Percentiles rank a stretch among this genome's conserved stretches.
Conservation (phyloP, 441 rosid genomes). For the Theobroma grandiflorum region DNA sequence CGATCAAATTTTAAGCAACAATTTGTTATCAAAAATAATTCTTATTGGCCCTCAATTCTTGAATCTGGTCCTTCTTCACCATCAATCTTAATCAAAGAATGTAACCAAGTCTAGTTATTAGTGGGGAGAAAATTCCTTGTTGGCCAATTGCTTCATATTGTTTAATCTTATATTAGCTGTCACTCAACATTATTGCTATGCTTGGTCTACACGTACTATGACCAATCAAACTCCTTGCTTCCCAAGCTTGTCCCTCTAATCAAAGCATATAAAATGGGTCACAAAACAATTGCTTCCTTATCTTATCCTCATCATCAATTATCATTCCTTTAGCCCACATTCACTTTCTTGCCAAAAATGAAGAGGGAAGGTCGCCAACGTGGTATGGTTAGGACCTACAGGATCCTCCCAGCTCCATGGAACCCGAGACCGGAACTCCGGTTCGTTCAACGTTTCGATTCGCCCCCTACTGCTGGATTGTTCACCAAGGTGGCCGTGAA, state of each 20-base stretch:
- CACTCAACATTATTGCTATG: neutral
- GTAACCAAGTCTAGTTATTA: conserved; percentile 4
- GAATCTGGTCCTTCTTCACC: neutral
- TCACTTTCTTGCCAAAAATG: conserved; percentile 40
- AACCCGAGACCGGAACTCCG: conserved; percentile 46
- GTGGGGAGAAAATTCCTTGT: neutral
- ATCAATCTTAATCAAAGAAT: neutral
- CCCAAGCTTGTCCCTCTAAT: conserved; percentile 30
- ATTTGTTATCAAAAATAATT: neutral
- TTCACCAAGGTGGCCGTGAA: conserved; percentile 49
- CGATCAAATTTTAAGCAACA: neutral
- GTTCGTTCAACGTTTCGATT: conserved; percentile 45
- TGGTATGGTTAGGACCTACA: conserved; percentile 62
- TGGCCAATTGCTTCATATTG: neutral
- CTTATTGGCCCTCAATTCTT: neutral
- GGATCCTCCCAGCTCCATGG: conserved; percentile 59
- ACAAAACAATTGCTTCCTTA: neutral
- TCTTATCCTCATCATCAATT: neutral
- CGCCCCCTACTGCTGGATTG: conserved; percentile 49
- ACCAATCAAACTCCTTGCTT: conserved; percentile 37
- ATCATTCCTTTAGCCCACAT: conserved; percentile 23
- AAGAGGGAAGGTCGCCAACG: conserved; percentile 81
- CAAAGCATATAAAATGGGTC: conserved; percentile 21
- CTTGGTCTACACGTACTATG: conserved; percentile 42
- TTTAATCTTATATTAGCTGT: conserved; percentile 16